phyloP scores from a whole-genome alignment of 2,329 filamentous ascomycete species.

The Clonostachys rhizophaga region DNA sequence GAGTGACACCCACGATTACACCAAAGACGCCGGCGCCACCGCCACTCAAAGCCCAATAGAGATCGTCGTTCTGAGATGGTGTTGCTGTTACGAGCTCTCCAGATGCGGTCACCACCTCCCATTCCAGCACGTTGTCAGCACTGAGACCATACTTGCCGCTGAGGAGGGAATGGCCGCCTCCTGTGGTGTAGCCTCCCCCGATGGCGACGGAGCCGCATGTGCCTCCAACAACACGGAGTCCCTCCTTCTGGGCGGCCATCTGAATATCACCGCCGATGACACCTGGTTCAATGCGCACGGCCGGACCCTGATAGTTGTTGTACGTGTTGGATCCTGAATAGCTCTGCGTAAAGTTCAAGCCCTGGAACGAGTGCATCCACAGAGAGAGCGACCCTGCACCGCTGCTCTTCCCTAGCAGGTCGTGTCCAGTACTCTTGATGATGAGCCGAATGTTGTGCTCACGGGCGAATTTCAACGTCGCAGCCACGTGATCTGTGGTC shows the following conservation, averaged over 20 bases:
- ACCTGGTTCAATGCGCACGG: conserved; percentile 51
- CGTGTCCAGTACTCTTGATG: conserved; percentile 43
- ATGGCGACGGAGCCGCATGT: conserved; percentile 51
- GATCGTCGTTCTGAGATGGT: conserved; percentile 37
- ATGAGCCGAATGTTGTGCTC: conserved; percentile 28
- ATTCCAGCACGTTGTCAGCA: conserved; percentile 52
- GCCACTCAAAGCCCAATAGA: conserved; percentile 61
- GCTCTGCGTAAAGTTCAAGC: conserved; percentile 17
- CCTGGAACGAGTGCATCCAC: conserved; percentile 52
- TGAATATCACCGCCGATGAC: conserved; percentile 29
- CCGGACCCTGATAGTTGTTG: conserved; percentile 32
- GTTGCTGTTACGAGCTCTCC: conserved; percentile 42
- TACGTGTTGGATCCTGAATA: conserved; percentile 15
- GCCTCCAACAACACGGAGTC: conserved; percentile 46
- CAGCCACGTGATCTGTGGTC: conserved; percentile 18
- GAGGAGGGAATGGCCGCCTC: conserved; percentile 52
- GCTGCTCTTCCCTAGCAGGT: conserved; percentile 53
- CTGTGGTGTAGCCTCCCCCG: conserved; percentile 57
- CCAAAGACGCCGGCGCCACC: conserved; percentile 50
- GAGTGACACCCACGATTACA: conserved; percentile 50
- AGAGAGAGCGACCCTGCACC: conserved; percentile 54
- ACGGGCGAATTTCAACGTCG: conserved; percentile 27
- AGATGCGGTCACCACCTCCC: conserved; percentile 44
- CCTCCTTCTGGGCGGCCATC: conserved; percentile 35
- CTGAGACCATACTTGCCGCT: conserved; percentile 47